A percentile compares a stretch with the other conserved stretches of the same genome.
These are phyloP conservation scores for Diospyros kaki DNA, from an alignment of 148 eudicot species.

Conservation along the genomic window DNA sequence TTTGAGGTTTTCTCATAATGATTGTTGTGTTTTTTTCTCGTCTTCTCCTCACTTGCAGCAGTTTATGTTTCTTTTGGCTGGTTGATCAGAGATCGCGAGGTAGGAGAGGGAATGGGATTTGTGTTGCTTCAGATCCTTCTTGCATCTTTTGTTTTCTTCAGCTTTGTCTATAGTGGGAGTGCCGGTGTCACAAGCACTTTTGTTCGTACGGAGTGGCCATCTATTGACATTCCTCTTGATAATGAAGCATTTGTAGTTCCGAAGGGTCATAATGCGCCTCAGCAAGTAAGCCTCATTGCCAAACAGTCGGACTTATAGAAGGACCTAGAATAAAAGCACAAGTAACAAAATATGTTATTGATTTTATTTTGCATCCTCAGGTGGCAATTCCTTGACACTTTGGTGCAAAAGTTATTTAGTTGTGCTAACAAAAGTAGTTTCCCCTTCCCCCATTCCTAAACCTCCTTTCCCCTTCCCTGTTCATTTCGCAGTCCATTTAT, in stretches of 20 bases:
- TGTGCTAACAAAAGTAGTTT: not conserved
- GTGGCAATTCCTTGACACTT: not conserved
- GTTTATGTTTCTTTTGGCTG: conserved; percentile 20
- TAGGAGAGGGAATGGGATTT: conserved; percentile 31
- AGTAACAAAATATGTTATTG: not conserved
- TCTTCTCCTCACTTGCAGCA: conserved; percentile 9
- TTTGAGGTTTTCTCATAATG: not conserved
- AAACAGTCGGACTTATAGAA: not conserved
- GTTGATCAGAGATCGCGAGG: conserved; percentile 21
- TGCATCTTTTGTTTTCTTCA: conserved; percentile 37
- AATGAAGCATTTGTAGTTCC: conserved; percentile 74
- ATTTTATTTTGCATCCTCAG: not conserved
- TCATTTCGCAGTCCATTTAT: not conserved
- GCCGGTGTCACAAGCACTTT: conserved; percentile 77
- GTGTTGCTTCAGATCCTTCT: conserved; percentile 35
- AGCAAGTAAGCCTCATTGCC: conserved; percentile 56
- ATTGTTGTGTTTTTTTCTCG: not conserved
- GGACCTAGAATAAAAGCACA: not conserved
- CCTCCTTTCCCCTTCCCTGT: not conserved
- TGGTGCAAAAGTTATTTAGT: not conserved
- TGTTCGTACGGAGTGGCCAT: conserved; percentile 72
- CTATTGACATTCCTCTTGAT: conserved; percentile 83
- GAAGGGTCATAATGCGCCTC: conserved; percentile 82
- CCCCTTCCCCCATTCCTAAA: not conserved
- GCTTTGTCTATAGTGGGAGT: conserved; percentile 37